Base-by-base conservation (phyloP, 176 grass and related monocot species). In the Musa itinerans region DNA sequence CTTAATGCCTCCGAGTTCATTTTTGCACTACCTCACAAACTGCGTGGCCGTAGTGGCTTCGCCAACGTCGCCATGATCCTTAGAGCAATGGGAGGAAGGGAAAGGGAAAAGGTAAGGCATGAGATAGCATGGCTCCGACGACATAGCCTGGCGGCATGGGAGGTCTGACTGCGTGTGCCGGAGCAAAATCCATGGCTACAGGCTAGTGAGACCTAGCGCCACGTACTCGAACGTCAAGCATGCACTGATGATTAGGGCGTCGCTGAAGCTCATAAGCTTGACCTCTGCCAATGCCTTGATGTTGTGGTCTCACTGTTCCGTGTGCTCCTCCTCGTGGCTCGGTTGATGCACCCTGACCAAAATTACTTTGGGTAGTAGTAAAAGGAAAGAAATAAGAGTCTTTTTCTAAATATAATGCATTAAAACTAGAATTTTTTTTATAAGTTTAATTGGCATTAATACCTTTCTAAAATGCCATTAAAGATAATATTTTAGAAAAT, bases 181-280 rank as follows among this genome's bases (percentile, higher is more conserved):
- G 9, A 72, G 69, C 19, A 94, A 8, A n/a, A 90, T 75, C 88
- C 83, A 90, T 2, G 92, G 88, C 79, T 20, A 76, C 19, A 86
- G 26, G 1, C 83, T 81, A 0, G 78, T 78, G 23, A 92, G 83
- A 59, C 75, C 26, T 68, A 69, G 64, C 81, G 80, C 78, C 13
- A 92, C 50, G 69, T 89, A 89, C 59, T 81, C 89, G 20, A 92
- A 92, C 61, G 86, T 92, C 10, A 83, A 92, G 22, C 1, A 50
- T 25, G 78, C 81, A 9, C 50, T 63, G 2, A 83, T 92, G 64
- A 92, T 9, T 26, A 92, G 69, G 65, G 50, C 83, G 50, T 92
- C 83, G 34, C 69, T 53, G 69, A 72, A 53, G 51, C 69, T 72
- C 50, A 72, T 50, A 1, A 72, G 69, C 48, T 72, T 17, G 1